Percentiles rank a stretch among this genome's conserved stretches.
phyloP scores from a whole-genome alignment of 1,139 yeast genomes.

The Kodamaea suecica region DNA sequence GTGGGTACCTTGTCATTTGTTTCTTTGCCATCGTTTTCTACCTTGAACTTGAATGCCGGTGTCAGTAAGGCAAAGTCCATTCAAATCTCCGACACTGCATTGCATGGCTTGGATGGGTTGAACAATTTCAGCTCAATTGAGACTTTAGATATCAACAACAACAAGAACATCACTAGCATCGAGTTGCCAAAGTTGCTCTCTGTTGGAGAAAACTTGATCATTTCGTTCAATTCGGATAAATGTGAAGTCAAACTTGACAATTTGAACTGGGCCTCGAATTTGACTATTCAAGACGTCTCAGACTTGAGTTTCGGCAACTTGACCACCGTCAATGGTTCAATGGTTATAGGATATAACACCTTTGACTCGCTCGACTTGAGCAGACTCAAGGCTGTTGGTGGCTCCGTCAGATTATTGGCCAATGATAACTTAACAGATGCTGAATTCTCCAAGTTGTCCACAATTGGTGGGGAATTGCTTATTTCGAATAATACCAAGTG shows the following conservation, averaged over 20 bases:
- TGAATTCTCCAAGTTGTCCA: conserved; percentile 27
- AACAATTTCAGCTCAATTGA: conserved; percentile 32
- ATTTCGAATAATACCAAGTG: conserved; percentile 44
- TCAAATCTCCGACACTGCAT: conserved; percentile 45
- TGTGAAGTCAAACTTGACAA: conserved; percentile 37
- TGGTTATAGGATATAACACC: conserved; percentile 40
- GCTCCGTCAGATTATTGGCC: conserved; percentile 42
- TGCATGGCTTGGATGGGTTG: conserved; percentile 37
- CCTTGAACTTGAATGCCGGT: conserved; percentile 38
- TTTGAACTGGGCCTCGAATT: conserved; percentile 43
- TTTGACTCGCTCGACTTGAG: conserved; percentile 33
- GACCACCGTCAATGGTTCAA: conserved; percentile 42
- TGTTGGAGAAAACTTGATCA: conserved; percentile 36
- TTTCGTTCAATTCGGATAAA: conserved; percentile 44
- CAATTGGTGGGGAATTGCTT: conserved; percentile 44
- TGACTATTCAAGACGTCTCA: conserved; percentile 44
- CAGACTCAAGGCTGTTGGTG: conserved; percentile 34
- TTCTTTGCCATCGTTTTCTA: conserved; percentile 44
- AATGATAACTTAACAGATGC: conserved; percentile 40
- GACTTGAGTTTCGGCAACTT: conserved; percentile 32
- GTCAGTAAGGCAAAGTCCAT: conserved; percentile 33
- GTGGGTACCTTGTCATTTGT: conserved; percentile 34
- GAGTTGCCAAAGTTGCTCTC: conserved; percentile 35
- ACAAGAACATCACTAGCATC: conserved; percentile 40
- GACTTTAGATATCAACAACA: conserved; percentile 42